These are phyloP conservation scores for Silene coronaria DNA, from an alignment of 179 eudicot species.

Conservation along the genomic window DNA sequence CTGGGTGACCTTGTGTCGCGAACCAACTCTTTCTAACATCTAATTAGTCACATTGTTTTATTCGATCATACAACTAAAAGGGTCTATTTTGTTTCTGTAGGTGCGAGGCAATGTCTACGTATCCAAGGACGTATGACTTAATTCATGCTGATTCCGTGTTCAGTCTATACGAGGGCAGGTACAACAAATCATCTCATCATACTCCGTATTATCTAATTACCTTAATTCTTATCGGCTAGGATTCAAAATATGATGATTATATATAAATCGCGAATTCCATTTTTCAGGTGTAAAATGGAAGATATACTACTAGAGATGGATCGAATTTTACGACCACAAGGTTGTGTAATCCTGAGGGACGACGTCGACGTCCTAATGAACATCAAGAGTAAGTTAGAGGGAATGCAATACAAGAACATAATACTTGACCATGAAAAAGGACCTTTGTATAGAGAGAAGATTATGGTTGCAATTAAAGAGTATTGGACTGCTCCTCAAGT, in stretches of 20 bases:
- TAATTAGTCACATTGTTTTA: neutral
- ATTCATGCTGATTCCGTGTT: constrained; percentile 67
- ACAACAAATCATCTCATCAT: neutral
- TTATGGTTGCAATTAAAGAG: constrained; percentile 46
- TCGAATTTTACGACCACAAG: constrained; percentile 57
- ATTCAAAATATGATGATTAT: neutral
- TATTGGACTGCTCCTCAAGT: constrained; percentile 35
- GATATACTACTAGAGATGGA: constrained; percentile 65
- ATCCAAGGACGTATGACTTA: constrained; percentile 80
- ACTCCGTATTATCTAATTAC: too few relatives aligned
- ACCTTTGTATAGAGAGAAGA: constrained; percentile 40
- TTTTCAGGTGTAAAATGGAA: constrained; percentile 41
- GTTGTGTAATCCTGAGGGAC: constrained; percentile 48
- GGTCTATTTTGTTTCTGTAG: constrained; percentile 22
- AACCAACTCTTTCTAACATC: too few relatives aligned
- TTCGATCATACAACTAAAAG: neutral
- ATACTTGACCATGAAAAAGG: constrained; percentile 59
- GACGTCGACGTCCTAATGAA: constrained; percentile 34
- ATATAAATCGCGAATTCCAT: neutral
- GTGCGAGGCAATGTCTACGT: constrained; percentile 95
- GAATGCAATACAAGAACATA: constrained; percentile 45
- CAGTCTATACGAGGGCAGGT: constrained; percentile 65
- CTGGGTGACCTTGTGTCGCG: too few relatives aligned
- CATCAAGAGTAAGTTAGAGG: constrained; percentile 35
- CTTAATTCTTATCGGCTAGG: neutral